These are phyloP conservation scores for Catharanthus roseus DNA, from an alignment of 257 asterid genomes.

Conservation along the genomic window DNA sequence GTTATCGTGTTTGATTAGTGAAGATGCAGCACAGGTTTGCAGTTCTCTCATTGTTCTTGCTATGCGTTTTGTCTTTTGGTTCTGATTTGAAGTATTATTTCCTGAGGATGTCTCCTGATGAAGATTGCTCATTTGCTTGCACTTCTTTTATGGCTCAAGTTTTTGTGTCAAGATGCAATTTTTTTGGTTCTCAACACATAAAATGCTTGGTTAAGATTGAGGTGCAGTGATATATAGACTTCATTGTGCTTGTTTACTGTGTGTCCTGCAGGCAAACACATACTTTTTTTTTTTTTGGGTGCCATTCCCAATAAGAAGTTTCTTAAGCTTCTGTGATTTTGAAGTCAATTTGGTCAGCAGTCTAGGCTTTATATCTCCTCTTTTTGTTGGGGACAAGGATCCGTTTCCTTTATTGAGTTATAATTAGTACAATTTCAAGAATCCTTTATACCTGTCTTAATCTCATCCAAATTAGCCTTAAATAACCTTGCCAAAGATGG, in stretches of 20 bases:
- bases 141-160: background rate
- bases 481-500: background rate
- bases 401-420: background rate
- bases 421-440: background rate
- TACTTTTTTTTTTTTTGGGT: background rate
- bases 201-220: background rate
- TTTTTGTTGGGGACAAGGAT: background rate
- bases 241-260: background rate
- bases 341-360: background rate
- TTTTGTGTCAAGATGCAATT: background rate
- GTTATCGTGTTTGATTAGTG: conserved; percentile 87
- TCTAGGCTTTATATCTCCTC: background rate
- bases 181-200: background rate
- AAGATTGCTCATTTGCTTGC: background rate
- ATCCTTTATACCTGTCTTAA: too few relatives aligned
- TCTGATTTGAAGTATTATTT: background rate
- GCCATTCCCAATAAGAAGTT: too few relatives aligned
- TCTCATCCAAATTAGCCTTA: background rate
- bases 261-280: background rate
- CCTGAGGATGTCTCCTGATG: background rate
- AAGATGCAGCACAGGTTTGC: conserved; percentile 79
- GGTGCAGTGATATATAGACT: background rate
- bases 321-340: too few relatives aligned
- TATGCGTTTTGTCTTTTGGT: background rate
- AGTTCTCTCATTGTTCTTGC: conserved; percentile 4